Evolutionary conservation across 805 yeast species (phyloP).

Genomic region (Sporopachydermia lactativora): DNA sequence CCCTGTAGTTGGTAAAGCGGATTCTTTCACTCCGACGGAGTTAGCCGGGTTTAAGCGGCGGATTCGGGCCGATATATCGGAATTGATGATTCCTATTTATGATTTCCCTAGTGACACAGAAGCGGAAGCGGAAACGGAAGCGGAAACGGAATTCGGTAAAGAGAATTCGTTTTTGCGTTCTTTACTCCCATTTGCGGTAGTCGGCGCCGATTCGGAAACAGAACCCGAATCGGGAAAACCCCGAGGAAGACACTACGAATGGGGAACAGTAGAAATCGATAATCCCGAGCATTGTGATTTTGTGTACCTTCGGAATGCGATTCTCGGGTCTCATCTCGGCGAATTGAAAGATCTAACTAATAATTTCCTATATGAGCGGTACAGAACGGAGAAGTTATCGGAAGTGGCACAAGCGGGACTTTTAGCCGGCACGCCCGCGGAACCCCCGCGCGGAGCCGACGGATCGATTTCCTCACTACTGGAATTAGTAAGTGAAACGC

Average conservation of each 20-base stretch:
- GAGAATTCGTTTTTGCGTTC: constrained; percentile 26
- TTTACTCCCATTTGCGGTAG: constrained; percentile 48
- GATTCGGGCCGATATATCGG: constrained; percentile 40
- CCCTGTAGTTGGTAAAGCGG: constrained; percentile 75
- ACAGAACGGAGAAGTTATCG: constrained; percentile 46
- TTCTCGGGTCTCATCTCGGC: constrained; percentile 46
- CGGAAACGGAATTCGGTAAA: constrained; percentile 21
- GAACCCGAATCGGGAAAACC: constrained; percentile 21
- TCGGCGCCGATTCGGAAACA: constrained; percentile 37
- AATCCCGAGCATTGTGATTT: constrained; percentile 40
- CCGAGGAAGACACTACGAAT: constrained; percentile 45
- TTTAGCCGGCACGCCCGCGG: neutral
- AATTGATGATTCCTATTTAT: constrained; percentile 49
- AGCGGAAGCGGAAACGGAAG: constrained; percentile 25
- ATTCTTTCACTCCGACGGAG: constrained; percentile 59
- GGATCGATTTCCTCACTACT: neutral
- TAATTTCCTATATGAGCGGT: constrained; percentile 47
- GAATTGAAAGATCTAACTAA: constrained; percentile 54
- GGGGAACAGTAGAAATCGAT: constrained; percentile 52
- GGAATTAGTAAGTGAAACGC: neutral
- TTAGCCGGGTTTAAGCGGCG: constrained; percentile 35
- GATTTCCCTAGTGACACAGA: constrained; percentile 58
- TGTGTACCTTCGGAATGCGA: constrained; percentile 36
- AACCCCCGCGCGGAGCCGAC: neutral
- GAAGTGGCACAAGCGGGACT: neutral